Evolutionary conservation across 2,329 filamentous ascomycete genomes (phyloP), one percentile per base, ranked within the genome.

Genomic region (Huntiella decipiens): DNA sequence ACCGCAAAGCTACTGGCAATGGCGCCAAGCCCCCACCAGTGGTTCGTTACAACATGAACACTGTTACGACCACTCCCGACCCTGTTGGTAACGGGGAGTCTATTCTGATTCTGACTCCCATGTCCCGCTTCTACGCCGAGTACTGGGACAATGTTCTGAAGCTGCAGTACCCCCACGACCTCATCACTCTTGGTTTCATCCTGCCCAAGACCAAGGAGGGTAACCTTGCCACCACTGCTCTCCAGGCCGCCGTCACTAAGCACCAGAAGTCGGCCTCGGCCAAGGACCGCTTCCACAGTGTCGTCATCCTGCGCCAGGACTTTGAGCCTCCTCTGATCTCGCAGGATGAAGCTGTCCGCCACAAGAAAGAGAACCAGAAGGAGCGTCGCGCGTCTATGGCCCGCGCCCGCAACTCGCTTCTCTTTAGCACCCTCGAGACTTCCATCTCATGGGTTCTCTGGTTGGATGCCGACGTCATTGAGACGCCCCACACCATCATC

Each of bases 121-220:
- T 98, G 64, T 82, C 85, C 31, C 77, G 83, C 51, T 98, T 96
- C 69, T 96, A 95, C 63, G 79, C 82, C 55, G 78, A 73, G 54
- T 98, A 96, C 67, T 98, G 91, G 88, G 80, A 92, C 60, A 98
- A 96, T 56, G 69, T 98, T 22, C 61, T 87, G 53, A 75, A 75
- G 58, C 71, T 98, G 47, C 72, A 65, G 56, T 98, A 96, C 60
- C 91, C 91, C 3, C 91, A 95, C 64, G 82, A 94, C 50, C 74
- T 96, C 52, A 92, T 98, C 57, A 92, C 85, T 1, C 70, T 98
- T 22, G 91, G 85, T 35, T 98, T 96, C 65, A 96, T 98, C 58
- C 78, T 94, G 22, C 91, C 91, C 44, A 93, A 92, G 65, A 93
- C 79, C 41, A 82, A 81, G 58, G 87, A 95, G 54, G 91, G 91